Evolutionary conservation across 164 flowering plant species (phyloP), one percentile per base, ranked within the genome.

Genomic region (Chimonanthus praecox): DNA sequence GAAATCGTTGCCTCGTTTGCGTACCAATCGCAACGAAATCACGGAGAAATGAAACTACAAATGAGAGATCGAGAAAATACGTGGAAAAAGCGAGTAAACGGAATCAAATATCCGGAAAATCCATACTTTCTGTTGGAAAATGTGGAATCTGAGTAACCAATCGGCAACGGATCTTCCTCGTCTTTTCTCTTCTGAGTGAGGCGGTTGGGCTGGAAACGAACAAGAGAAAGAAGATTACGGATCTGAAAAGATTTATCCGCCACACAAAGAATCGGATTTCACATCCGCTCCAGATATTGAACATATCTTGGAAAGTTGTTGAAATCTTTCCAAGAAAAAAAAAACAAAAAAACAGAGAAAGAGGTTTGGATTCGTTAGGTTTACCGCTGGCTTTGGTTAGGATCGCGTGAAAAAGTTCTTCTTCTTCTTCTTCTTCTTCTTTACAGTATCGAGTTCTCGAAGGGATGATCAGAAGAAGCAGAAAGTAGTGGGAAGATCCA

Each of bases 311-410:
- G 33, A 33, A 33, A 33, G 33, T 33, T 33, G 33, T 33, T 0
- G 33, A 33, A 33, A 33, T 33, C 33, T 33, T 33, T 4, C 7
- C 5, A 62, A 15, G 64, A 16, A 62, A 62, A 62, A 51, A 1
- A 51, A 13, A 51, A 51, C 7, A 51, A 51, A 7, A 51, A 51
- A 51, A 51, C 16, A 20, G 18, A 18, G 20, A 9, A 16, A 16
- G 64, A 62, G 16, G 21, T 62, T 62, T 20, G 20, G 64, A 62
- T 62, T 33, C 64, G 64, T 62, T 33, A 43, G 16, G 8, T 51
- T 43, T 70, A 70, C 72, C 49, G 64, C 16, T 70, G 72, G 46
- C 11, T 20, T 51, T 45, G 64, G 44, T 54, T 70, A 51, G 74
- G 74, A 47, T 72, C 67, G 15, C 74, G 67, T 64, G 49, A 66